Percentiles rank a stretch among this genome's conserved stretches.
These are phyloP conservation scores for Solanum chiquidenum DNA, from an alignment of 257 asterid species.

Conservation along the genomic window DNA sequence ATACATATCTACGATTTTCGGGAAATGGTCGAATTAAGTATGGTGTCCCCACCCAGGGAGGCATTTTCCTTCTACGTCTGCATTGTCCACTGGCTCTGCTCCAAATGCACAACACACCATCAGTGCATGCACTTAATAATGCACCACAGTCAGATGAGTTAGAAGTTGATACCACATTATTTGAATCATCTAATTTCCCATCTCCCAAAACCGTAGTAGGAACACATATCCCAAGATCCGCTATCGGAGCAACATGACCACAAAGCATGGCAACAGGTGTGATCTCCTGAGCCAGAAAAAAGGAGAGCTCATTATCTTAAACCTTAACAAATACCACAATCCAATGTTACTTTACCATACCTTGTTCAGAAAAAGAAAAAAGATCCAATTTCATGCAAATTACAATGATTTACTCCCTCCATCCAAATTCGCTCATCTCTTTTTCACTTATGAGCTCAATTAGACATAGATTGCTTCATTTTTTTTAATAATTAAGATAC, in stretches of 20 bases:
- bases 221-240: conserved; percentile 70
- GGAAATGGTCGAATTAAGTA: conserved; percentile 52
- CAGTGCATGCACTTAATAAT: conserved; percentile 71
- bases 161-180: conserved; percentile 21
- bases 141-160: conserved; percentile 40
- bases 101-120: conserved; percentile 91
- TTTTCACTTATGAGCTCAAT: background rate
- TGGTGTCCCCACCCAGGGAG: conserved; percentile 95
- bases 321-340: background rate
- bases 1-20: conserved; percentile 62
- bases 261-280: conserved; percentile 87
- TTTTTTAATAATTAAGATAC: background rate
- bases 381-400: background rate
- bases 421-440: background rate
- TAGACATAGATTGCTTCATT: background rate
- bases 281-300: conserved; percentile 47
- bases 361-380: background rate
- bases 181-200: conserved; percentile 23
- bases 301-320: background rate
- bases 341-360: background rate
- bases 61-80: conserved; percentile 82
- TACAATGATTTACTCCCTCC: background rate
- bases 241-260: conserved; percentile 79
- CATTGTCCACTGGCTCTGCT: conserved; percentile 85
- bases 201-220: conserved; percentile 54